Conservation (phyloP, 306 rosid species). For the Trifolium subterraneum region DNA sequence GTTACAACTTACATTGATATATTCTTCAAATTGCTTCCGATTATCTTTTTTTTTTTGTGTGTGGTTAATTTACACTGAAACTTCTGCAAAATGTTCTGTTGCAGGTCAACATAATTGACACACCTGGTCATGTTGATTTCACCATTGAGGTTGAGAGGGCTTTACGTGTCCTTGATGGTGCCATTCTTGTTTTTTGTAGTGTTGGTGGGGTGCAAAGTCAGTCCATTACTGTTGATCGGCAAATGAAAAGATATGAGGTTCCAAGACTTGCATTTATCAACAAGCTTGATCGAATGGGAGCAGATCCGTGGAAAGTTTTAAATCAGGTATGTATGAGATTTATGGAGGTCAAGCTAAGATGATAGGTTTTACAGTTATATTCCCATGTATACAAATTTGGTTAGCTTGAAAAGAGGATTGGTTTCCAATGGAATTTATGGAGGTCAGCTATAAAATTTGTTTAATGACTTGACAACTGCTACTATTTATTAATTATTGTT, state of each 20-base stretch:
- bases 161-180: constrained; percentile 98
- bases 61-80: constrained; percentile 27
- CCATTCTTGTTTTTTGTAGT: constrained; percentile 96
- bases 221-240: constrained; percentile 97
- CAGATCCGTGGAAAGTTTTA: constrained; percentile 98
- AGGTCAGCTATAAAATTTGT: constrained; percentile 21
- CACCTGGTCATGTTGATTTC: constrained; percentile 98
- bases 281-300: constrained; percentile 99
- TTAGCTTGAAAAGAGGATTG: constrained; percentile 2
- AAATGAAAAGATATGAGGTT: constrained; percentile 96
- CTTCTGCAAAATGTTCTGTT: constrained; percentile 38
- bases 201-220: constrained; percentile 99
- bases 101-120: constrained; percentile 97
- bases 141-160: constrained; percentile 99
- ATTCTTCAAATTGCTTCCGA: constrained; percentile 13
- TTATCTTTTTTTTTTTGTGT: not conserved
- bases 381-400: constrained; percentile 26
- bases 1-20: constrained; percentile 24
- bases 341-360: constrained; percentile 25
- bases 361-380: constrained; percentile 13
- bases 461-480: constrained; percentile 16
- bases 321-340: constrained; percentile 69
- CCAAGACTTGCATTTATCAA: constrained; percentile 96
- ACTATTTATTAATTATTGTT: constrained; percentile 20
- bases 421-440: constrained; percentile 18